Evolutionary conservation across 75 land plant genomes (phyloP).

Genomic region (Selaginella tamariscina): DNA sequence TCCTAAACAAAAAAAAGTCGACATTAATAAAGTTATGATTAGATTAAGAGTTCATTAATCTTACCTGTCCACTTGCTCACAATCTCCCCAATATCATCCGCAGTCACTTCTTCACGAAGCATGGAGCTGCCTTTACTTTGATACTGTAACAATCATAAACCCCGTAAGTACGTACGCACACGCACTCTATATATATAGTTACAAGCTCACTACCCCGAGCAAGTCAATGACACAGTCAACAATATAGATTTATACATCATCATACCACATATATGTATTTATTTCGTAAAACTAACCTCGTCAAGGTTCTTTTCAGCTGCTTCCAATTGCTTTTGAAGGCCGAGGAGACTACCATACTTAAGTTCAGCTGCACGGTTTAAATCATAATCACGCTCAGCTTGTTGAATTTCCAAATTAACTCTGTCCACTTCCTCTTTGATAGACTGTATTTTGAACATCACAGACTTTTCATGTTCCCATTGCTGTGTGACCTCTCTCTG

Average conservation of each 20-base stretch:
- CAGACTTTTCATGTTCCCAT: constrained; percentile 66
- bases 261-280: no score
- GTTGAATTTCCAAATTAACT: constrained; percentile 77
- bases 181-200: no score
- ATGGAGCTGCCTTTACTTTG: constrained; percentile 60
- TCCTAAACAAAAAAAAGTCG: no score
- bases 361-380: constrained; percentile 85
- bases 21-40: no score
- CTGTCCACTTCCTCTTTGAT: constrained; percentile 76
- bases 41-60: no score
- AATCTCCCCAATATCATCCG: constrained; percentile 73
- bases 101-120: constrained; percentile 86
- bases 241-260: no score
- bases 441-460: constrained; percentile 52
- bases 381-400: constrained; percentile 82
- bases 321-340: constrained; percentile 54
- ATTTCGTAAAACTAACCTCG: no score
- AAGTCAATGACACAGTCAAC: no score
- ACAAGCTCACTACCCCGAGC: no score
- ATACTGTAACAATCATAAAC: no score
- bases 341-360: constrained; percentile 75
- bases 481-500: constrained; percentile 47
- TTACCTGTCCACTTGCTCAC: constrained; percentile 98
- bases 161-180: no score
- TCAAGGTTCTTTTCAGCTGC: constrained; percentile 67